A percentile compares a stretch with the other conserved stretches of the same genome.
These are phyloP conservation scores for Penicillium malachiteum DNA, from an alignment of 495 filamentous ascomycete species.

Conservation along the genomic window DNA sequence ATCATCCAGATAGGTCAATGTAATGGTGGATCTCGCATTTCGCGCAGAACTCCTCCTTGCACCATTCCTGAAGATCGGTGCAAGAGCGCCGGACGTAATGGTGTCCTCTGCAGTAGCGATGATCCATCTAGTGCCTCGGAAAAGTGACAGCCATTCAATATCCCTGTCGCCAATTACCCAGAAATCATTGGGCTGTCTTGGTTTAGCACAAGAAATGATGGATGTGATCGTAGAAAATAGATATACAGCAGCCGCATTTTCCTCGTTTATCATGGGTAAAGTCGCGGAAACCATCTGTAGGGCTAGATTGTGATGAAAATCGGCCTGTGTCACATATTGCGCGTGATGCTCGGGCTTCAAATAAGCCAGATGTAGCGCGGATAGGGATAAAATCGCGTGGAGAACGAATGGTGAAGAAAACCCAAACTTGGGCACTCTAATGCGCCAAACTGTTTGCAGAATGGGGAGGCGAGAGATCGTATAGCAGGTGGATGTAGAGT, in stretches of 20 bases:
- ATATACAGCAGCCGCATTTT: constrained; percentile 35
- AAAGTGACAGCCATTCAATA: constrained; percentile 13
- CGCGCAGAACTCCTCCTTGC: constrained; percentile 4
- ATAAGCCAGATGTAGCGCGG: constrained; percentile 16
- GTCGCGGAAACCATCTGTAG: constrained; percentile 30
- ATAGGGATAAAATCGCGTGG: constrained; percentile 26
- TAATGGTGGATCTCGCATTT: constrained; percentile 6
- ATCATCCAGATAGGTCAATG: constrained; percentile 3
- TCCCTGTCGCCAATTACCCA: constrained; percentile 31
- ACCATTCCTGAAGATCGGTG: constrained; percentile 12
- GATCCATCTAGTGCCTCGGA: constrained; percentile 10
- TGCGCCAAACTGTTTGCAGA: constrained; percentile 15
- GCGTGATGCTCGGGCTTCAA: constrained; percentile 31
- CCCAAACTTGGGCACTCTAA: constrained; percentile 30
- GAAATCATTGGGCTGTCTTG: constrained; percentile 31
- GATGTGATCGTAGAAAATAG: constrained; percentile 41
- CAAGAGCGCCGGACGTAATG: constrained; percentile 5
- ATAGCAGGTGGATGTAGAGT: constrained; percentile 12
- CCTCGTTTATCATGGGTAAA: constrained; percentile 31
- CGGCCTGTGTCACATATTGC: constrained; percentile 35
- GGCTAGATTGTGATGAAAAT: constrained; percentile 41
- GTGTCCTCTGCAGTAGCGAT: constrained; percentile 2
- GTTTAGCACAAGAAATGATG: constrained; percentile 35
- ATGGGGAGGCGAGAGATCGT: constrained; percentile 10
- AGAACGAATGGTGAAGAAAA: neutral